Evolutionary conservation across 2,329 filamentous ascomycete genomes (phyloP).

Genomic region (Aspergillus jensenii): DNA sequence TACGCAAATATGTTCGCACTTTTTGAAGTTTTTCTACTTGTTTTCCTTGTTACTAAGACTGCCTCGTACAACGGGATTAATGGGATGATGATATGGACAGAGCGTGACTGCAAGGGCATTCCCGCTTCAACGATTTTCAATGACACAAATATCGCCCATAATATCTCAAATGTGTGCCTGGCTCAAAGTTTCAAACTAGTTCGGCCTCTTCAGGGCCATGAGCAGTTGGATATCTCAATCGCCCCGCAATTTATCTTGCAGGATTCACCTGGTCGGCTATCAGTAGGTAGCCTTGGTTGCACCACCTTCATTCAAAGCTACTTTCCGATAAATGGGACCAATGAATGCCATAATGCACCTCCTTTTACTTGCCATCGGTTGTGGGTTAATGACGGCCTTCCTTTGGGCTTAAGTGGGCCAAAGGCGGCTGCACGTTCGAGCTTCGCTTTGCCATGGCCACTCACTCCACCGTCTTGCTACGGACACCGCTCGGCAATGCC

Average conservation of each 20-base stretch:
- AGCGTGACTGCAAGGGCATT: not conserved
- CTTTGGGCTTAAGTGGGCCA: not conserved
- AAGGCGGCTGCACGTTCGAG: not conserved
- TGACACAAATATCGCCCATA: not conserved
- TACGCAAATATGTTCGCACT: no score
- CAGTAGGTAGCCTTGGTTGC: not conserved
- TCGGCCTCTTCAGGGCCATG: not conserved
- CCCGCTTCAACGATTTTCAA: not conserved
- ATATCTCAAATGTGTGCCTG: not conserved
- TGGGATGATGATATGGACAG: not conserved
- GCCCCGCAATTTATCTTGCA: not conserved
- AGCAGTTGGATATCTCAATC: conserved; percentile 2
- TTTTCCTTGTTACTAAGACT: not conserved
- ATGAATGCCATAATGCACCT: not conserved
- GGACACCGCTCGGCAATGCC: no score
- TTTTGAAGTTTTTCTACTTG: not conserved
- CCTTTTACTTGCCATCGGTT: conserved; percentile 1
- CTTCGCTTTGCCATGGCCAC: no score
- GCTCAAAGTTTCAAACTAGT: not conserved
- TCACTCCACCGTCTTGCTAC: no score
- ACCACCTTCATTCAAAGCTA: not conserved
- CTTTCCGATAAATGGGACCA: not conserved
- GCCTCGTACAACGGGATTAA: not conserved
- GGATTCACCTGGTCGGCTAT: not conserved
- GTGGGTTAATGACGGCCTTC: not conserved